A percentile compares a stretch with the other conserved stretches of the same genome.
Conservation (phyloP, 1,139 yeast species). For the Yamadazyma membranifaciens region DNA sequence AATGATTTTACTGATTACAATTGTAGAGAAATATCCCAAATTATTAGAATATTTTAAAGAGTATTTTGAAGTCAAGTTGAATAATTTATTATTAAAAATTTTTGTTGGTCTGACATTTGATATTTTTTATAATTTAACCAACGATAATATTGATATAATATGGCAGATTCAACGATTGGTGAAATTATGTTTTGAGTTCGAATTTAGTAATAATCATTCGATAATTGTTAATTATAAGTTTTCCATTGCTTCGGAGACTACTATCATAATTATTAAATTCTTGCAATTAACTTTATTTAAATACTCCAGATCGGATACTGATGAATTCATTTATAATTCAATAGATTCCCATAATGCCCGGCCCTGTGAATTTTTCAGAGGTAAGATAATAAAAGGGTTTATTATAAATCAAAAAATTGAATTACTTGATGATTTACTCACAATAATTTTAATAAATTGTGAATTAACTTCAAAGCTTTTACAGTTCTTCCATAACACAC, state of each 20-base stretch:
- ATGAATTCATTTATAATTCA: conserved; percentile 6
- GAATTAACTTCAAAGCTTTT: conserved; percentile 3
- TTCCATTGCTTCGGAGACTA: conserved; percentile 4
- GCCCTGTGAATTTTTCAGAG: conserved; percentile 16
- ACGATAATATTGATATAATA: conserved; percentile 10
- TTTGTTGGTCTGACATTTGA: conserved; percentile 9
- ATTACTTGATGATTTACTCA: conserved; percentile 6
- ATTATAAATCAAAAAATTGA: conserved; percentile 10
- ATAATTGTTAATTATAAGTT: conserved; percentile 1
- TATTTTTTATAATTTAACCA: conserved; percentile 8
- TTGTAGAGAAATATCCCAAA: conserved; percentile 10
- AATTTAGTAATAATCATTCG: neutral
- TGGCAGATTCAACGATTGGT: conserved; percentile 14
- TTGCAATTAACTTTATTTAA: conserved; percentile 14
- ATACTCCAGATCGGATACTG: conserved; percentile 8
- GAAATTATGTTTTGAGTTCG: conserved; percentile 6
- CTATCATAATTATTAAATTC: conserved; percentile 8
- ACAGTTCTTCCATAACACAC: conserved; percentile 3
- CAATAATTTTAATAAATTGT: conserved; percentile 9
- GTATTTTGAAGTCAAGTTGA: conserved; percentile 7
- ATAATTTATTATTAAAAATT: conserved; percentile 7
- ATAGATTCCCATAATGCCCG: conserved; percentile 3
- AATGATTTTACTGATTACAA: conserved; percentile 11
- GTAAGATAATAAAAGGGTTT: conserved; percentile 7
- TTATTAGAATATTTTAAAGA: conserved; percentile 12